Base-by-base conservation (phyloP, 306 rosid species). In the Malus fusca region DNA sequence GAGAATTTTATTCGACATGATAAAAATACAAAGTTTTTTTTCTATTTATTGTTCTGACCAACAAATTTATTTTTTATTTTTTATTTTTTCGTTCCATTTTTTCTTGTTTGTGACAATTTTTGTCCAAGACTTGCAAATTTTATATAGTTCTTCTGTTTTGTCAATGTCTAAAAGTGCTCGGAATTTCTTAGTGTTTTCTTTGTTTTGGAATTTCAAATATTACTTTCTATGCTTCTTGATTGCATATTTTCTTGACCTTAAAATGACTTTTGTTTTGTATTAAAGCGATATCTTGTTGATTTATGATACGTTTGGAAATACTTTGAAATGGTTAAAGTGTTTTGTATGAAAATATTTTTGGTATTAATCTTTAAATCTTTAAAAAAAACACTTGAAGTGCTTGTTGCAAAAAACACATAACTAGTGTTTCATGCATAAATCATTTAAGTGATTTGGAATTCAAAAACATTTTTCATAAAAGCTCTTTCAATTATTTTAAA, bases 1-100 rank as follows among this genome's bases (percentile, higher is more conserved):
- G 28, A 35, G 68, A 37, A 40, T 62, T 74, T 74, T 62, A 28
- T 62, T 74, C 66, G 60, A 74, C 77, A 43, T 74, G 55, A 74
- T 61, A 11, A 60, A 73, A 74, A 61, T 46, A 61, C 28, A 28
- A 43, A 26, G 33, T 10, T 33, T 60, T 30, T 59, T 61, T 60
- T 22, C 69, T 61, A 25, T 61, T 68, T 74, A 42, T 26, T 74
- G 44, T 61, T 43, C 43, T 61, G 43, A 74, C 56, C 68, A 72
- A 56, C 37, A 17, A 9, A 33, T 26, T 56, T 37, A 42, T 72
- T 17, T 12, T 4, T 37, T 2, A 7, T 25, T 55, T 72, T 56
- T 12, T 28, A 8, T 15, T 6, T 60, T 40, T 33, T 31, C 4
- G 18, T 31, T 18, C 44, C 18, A 56, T 2, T 55, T 13, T 37